These are phyloP conservation scores for Fusarium verticillioides DNA, from an alignment of 2,329 filamentous ascomycete species.

Conservation along the genomic window DNA sequence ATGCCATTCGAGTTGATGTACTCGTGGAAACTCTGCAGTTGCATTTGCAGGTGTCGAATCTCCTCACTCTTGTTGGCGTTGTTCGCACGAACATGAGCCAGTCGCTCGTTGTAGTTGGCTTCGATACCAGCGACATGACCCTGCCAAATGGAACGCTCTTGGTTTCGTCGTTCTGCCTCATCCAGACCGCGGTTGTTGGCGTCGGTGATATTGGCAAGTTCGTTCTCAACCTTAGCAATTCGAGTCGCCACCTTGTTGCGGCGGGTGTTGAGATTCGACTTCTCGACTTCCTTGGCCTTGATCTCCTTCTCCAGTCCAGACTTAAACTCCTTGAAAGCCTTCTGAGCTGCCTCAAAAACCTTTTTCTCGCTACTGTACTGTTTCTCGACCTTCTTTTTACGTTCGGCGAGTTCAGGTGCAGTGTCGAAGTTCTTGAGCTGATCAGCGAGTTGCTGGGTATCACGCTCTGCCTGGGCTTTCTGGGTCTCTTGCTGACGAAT, in stretches of 20 bases:
- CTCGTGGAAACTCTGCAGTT: conserved; percentile 49
- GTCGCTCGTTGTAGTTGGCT: conserved; percentile 57
- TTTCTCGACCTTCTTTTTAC: conserved; percentile 66
- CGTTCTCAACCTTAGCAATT: conserved; percentile 77
- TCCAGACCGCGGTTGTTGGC: conserved; percentile 74
- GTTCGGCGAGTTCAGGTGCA: conserved; percentile 70
- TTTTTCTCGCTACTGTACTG: conserved; percentile 66
- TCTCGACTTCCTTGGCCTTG: conserved; percentile 72
- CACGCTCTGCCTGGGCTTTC: conserved; percentile 72
- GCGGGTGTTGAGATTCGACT: conserved; percentile 71
- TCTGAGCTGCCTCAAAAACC: conserved; percentile 68
- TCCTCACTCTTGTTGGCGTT: conserved; percentile 49
- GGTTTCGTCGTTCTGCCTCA: conserved; percentile 69
- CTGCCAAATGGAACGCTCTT: conserved; percentile 61
- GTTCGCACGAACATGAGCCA: conserved; percentile 52
- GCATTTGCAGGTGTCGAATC: conserved; percentile 46
- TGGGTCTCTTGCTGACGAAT: conserved; percentile 80
- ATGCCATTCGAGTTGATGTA: conserved; percentile 50
- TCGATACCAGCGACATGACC: conserved; percentile 60
- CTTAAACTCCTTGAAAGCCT: conserved; percentile 68
- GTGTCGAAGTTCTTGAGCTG: conserved; percentile 71
- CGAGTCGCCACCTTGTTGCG: conserved; percentile 78
- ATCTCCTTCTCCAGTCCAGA: conserved; percentile 70
- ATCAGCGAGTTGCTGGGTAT: conserved; percentile 65
- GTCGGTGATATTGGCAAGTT: conserved; percentile 75